Conservation (phyloP, 331 rosid genomes). For the Phaseolus coccineus region DNA sequence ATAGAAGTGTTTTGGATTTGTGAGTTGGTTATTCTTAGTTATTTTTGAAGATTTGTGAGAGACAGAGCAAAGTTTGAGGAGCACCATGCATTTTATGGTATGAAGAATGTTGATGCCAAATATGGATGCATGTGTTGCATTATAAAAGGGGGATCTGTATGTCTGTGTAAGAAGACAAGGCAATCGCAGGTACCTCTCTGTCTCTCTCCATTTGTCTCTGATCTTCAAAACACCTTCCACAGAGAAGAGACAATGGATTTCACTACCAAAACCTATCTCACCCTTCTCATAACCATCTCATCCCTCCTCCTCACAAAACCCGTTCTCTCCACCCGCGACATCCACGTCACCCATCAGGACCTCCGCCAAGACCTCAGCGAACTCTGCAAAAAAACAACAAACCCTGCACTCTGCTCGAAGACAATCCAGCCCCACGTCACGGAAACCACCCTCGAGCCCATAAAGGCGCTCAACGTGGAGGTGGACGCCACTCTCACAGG, state of each 20-base stretch:
- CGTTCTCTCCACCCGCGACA: neutral
- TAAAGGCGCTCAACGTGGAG: constrained; percentile 20
- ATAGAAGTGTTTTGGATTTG: too few species aligned
- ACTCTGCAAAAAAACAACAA: neutral
- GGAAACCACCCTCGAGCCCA: neutral
- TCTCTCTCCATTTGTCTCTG: constrained; percentile 39
- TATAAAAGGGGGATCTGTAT: too few species aligned
- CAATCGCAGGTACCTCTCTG: neutral
- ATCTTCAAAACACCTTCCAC: constrained; percentile 9
- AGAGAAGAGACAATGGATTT: constrained; percentile 42
- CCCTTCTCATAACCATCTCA: neutral
- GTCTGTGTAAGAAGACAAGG: neutral
- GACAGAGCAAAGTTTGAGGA: too few species aligned
- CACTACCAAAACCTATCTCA: constrained; percentile 9
- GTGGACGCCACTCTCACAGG: constrained; percentile 6
- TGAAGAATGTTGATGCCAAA: too few species aligned
- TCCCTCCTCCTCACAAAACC: neutral
- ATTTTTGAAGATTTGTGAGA: too few species aligned
- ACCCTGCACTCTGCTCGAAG: constrained; percentile 26
- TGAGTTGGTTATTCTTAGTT: too few species aligned
- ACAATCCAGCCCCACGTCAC: constrained; percentile 20
- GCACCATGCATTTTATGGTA: too few species aligned
- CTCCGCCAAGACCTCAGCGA: neutral
- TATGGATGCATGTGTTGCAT: too few species aligned
- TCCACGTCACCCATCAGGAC: neutral